Base-by-base conservation (phyloP, 2,329 filamentous ascomycete species). In the Escovopsis sp. region DNA sequence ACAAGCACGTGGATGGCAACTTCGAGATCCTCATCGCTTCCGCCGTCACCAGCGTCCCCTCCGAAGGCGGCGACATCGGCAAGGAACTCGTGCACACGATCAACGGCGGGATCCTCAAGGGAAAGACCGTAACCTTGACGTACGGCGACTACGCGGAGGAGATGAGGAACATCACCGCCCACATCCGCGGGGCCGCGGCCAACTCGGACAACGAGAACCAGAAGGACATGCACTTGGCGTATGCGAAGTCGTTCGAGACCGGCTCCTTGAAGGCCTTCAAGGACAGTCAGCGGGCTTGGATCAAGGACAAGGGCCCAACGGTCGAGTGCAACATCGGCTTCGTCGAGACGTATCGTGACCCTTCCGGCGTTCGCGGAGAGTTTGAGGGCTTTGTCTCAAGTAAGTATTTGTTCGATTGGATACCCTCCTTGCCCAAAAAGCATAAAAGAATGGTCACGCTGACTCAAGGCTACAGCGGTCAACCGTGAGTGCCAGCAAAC, bases 261-360 rank as follows among this genome's bases (percentile, higher is more conserved):
- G 84, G 84, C 27, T 86, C 80, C 17, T 65, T 88, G 33, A 66
- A 82, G 41, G 75, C 75, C 11, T 87, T 82, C 64, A 87, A 87
- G 56, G 73, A 88, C 51, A 78, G 76, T 43, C 83, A 90, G 55
- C 69, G 80, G 43, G 72, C 70, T 48, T 90, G 84, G 84, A 84
- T 90, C 44, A 74, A 76, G 49, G 82, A 92, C 52, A 83, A 86
- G 54, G 77, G 79, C 15, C 84, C 84, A 4, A 74, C 72, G 58
- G 73, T 92, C 25, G 83, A 90, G 57, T 78, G 70, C 31, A 85
- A 88, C 53, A 70, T 88, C 45, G 83, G 83, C 1, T 90, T 90
- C 51, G 79, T 90, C 35, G 83, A 90, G 60, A 86, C 82, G 0
- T 90, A 90, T 54, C 68, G 83, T 46, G 84, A 92, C 50, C 84